phyloP scores from a whole-genome alignment of 2,329 filamentous ascomycete species.

The Aspergillus tamarii region DNA sequence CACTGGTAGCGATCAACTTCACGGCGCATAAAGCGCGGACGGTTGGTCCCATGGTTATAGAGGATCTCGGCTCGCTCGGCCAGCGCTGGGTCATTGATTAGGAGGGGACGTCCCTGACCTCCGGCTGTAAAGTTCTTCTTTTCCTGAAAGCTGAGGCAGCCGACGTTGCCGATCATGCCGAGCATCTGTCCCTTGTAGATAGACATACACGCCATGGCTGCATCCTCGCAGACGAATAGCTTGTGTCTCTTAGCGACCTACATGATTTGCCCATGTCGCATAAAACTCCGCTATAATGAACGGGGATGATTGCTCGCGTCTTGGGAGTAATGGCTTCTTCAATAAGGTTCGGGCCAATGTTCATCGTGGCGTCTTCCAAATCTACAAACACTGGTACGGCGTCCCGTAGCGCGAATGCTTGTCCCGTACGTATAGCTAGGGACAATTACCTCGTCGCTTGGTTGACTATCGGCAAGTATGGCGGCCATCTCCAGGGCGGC shows the following conservation, averaged over 20 bases:
- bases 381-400: constrained; percentile 19
- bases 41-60: constrained; percentile 18
- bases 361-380: constrained; percentile 19
- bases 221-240: constrained; percentile 21
- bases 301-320: constrained; percentile 18
- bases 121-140: constrained; percentile 21
- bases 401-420: constrained; percentile 19
- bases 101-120: constrained; percentile 19
- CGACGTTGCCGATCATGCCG: constrained; percentile 21
- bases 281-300: constrained; percentile 20
- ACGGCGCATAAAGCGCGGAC: constrained; percentile 11
- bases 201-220: constrained; percentile 17
- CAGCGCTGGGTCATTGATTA: constrained; percentile 17
- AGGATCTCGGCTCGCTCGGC: constrained; percentile 12
- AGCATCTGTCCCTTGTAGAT: constrained; percentile 15
- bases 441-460: constrained; percentile 22
- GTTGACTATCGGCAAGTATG: constrained; percentile 11
- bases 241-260: constrained; percentile 7
- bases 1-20: constrained; percentile 18
- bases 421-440: constrained; percentile 22
- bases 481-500: constrained; percentile 20
- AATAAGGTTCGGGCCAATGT: constrained; percentile 9
- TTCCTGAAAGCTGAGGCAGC: constrained; percentile 24
- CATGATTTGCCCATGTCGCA: constrained; percentile 21
- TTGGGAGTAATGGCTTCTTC: constrained; percentile 13